Base-by-base conservation (phyloP, 1,284 basidiomycete genomes). In the Boletellus deceptivus region DNA sequence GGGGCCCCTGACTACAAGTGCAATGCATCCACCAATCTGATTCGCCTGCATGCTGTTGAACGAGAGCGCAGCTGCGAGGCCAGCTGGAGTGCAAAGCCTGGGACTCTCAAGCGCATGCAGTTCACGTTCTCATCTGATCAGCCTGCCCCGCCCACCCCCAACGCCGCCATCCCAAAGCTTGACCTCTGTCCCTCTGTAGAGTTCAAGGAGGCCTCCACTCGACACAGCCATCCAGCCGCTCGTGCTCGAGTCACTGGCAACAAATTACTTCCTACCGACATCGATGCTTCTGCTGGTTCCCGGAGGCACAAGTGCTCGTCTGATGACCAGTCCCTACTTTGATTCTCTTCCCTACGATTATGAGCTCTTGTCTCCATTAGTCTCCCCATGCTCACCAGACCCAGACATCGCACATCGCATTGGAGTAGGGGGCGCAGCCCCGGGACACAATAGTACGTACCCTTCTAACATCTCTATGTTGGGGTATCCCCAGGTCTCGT, bases 121-220 rank as follows among this genome's bases (percentile, higher is more conserved):
- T 90, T 90, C 70, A 90, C 88, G 2, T 91, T 91, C 66, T 83
- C 83, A 60, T 76, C 90, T 59, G 87, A 91, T 68, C 82, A 84
- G 53, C 83, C 84, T 37, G 63, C 72, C 20, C 73, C 78, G 13
- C 64, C 69, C 16, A 67, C 73, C 38, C 71, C 75, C 22, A 73
- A 73, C 48, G 59, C 70, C 31, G 17, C 53, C 38, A 76, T 79
- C 59, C 76, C 78, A 60, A 86, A 84, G 65, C 84, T 84, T 6
- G 82, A 85, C 66, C 71, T 82, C 39, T 81, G 80, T 64, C 83
- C 83, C 6, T 84, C 82, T 17, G 69, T 76, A 3, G 82, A 85
- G 63, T 83, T 87, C 72, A 79, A 74, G 61, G 81, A 82, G 62
- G 72, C 72, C 11, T 64, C 69, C 50, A 56, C 59, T 52, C 69